These are phyloP conservation scores for Hansenula sp. DNA, from an alignment of 1,139 yeast genomes.

Conservation along the genomic window DNA sequence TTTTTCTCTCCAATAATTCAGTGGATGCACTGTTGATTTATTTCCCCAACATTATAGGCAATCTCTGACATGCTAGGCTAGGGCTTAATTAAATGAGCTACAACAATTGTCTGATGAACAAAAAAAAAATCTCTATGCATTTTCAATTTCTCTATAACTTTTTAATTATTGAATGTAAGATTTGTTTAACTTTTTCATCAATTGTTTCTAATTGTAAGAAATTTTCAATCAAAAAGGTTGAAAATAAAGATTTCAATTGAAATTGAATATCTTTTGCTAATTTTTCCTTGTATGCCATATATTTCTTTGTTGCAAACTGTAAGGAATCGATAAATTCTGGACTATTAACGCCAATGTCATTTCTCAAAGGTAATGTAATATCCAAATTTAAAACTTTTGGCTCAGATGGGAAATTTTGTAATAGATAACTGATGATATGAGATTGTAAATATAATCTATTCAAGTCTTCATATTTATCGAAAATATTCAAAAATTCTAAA, in stretches of 20 bases:
- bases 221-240: slow-evolving; percentile 36
- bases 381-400: slow-evolving; percentile 47
- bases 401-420: slow-evolving; percentile 19
- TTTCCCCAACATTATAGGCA: too few species aligned
- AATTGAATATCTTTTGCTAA: slow-evolving; percentile 32
- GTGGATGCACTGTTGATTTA: too few species aligned
- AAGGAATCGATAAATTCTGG: slow-evolving; percentile 52
- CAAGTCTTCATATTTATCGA: slow-evolving; percentile 66
- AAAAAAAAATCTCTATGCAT: too few species aligned
- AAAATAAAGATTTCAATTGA: slow-evolving; percentile 42
- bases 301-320: slow-evolving; percentile 70
- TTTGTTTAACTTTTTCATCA: slow-evolving; percentile 27
- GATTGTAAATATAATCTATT: slow-evolving; percentile 64
- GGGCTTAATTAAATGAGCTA: too few species aligned
- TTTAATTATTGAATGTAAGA: slow-evolving; percentile 30
- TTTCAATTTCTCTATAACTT: slow-evolving; percentile 21
- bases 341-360: slow-evolving; percentile 30
- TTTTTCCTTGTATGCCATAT: slow-evolving; percentile 55
- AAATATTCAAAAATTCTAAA: slow-evolving; percentile 44
- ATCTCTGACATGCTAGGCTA: too few species aligned
- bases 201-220: slow-evolving; percentile 23
- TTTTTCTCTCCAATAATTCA: too few species aligned
- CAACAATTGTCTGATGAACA: too few species aligned
- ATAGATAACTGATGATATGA: slow-evolving; percentile 57
- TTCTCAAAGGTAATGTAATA: slow-evolving; percentile 66